A percentile compares a stretch with the other conserved stretches of the same genome.
Evolutionary conservation across 176 grass and related monocot species (phyloP).

Genomic region (Puccinellia tenuiflora): DNA sequence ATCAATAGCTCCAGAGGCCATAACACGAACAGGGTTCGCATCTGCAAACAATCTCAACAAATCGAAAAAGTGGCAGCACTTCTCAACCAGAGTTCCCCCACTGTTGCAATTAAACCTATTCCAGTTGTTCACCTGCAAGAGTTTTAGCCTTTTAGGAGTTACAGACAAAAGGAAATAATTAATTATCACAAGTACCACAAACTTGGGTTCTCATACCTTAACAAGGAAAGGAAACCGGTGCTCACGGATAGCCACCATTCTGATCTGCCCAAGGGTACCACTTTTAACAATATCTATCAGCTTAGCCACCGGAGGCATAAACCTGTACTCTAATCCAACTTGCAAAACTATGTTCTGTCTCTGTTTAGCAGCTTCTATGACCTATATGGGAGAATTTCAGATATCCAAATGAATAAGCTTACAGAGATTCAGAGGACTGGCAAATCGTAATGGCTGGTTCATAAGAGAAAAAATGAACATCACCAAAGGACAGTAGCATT

Average conservation of each 20-base stretch:
- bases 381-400: constrained; percentile 32
- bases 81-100: constrained; percentile 93
- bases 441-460: neutral
- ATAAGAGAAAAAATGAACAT: neutral
- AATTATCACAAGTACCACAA: neutral
- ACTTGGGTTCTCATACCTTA: constrained; percentile 44
- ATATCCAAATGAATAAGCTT: constrained; percentile 3
- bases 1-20: constrained; percentile 94
- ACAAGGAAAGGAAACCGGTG: constrained; percentile 98
- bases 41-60: constrained; percentile 81
- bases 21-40: constrained; percentile 87
- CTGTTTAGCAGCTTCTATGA: constrained; percentile 60
- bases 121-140: constrained; percentile 83
- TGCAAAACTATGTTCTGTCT: constrained; percentile 69
- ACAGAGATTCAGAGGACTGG: neutral
- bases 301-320: constrained; percentile 94
- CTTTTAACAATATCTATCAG: constrained; percentile 79
- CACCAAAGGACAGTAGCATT: neutral
- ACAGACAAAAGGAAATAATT: constrained; percentile 3
- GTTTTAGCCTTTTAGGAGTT: constrained; percentile 4
- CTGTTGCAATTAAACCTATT: constrained; percentile 93
- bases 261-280: constrained; percentile 64
- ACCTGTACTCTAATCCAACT: constrained; percentile 95
- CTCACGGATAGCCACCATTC: constrained; percentile 86
- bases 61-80: constrained; percentile 97